Evolutionary conservation across 1,284 basidiomycete species (phyloP).

Genomic region (Schizopora paradoxa): DNA sequence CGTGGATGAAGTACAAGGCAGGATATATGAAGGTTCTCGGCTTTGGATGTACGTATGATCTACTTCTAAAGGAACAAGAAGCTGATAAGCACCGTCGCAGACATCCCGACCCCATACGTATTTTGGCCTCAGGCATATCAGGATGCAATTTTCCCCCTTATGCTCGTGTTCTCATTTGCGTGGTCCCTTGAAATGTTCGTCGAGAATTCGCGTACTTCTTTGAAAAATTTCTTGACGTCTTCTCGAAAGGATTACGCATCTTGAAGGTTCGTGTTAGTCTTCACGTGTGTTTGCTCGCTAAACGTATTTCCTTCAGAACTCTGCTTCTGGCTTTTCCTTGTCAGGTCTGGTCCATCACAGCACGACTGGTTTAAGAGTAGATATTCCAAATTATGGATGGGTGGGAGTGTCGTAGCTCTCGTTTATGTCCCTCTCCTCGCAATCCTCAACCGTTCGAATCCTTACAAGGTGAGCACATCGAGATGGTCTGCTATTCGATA

Average conservation of each 20-base stretch:
- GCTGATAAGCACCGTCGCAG: constrained; percentile 30
- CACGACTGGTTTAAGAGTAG: constrained; percentile 70
- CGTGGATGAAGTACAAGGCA: constrained; percentile 64
- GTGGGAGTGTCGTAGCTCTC: constrained; percentile 56
- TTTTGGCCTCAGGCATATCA: constrained; percentile 47
- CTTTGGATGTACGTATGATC: constrained; percentile 43
- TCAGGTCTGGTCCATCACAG: constrained; percentile 54
- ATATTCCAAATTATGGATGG: constrained; percentile 66
- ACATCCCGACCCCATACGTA: constrained; percentile 56
- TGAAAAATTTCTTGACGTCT: background rate
- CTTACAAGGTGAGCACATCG: constrained; percentile 43
- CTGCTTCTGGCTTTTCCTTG: constrained; percentile 77
- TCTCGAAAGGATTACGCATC: constrained; percentile 56
- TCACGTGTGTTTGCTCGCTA: constrained; percentile 6
- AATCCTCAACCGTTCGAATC: constrained; percentile 51
- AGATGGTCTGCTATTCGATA: background rate
- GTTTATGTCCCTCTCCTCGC: constrained; percentile 65
- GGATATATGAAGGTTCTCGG: constrained; percentile 46
- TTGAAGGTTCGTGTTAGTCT: constrained; percentile 50
- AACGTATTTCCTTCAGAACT: constrained; percentile 45
- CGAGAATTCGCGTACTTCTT: background rate
- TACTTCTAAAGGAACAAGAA: background rate
- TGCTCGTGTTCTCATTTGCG: constrained; percentile 52
- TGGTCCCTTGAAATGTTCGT: constrained; percentile 73
- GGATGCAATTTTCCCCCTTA: constrained; percentile 54